These are phyloP conservation scores for Beta vulgaris DNA, from an alignment of 148 eudicot species.

Conservation along the genomic window DNA sequence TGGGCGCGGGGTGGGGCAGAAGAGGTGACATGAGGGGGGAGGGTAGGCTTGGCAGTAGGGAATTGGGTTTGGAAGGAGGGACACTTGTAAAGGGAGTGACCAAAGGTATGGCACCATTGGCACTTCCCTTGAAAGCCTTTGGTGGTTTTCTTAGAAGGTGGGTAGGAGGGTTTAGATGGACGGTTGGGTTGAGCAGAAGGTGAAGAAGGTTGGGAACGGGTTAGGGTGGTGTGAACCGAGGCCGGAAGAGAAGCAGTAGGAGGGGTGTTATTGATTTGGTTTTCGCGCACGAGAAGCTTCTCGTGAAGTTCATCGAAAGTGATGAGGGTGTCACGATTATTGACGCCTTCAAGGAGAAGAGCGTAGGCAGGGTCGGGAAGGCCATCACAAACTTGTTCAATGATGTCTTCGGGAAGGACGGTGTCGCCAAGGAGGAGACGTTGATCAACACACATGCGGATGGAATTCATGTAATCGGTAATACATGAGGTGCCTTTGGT, in stretches of 20 bases:
- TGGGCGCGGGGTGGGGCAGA: neutral
- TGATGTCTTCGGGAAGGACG: neutral
- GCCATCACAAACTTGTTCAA: neutral
- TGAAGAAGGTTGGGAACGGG: neutral
- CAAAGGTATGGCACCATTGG: neutral
- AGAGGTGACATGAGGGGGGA: neutral
- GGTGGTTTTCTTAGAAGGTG: neutral
- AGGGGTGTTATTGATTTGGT: neutral
- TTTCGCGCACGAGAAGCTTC: neutral
- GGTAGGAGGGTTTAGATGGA: neutral
- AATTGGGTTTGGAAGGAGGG: neutral
- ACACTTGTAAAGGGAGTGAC: neutral
- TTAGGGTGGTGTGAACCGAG: neutral
- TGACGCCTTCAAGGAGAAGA: neutral
- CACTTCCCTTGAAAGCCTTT: neutral
- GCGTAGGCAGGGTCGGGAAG: neutral
- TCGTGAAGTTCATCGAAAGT: conserved; percentile 16
- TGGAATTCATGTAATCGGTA: conserved; percentile 15
- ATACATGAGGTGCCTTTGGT: conserved; percentile 10
- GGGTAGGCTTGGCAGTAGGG: neutral
- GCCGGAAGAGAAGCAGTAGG: neutral
- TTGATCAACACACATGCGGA: neutral
- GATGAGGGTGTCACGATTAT: neutral
- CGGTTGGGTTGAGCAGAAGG: neutral
- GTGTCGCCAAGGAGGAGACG: neutral